Evolutionary conservation across 1,284 basidiomycete genomes (phyloP), one percentile per base, ranked within the genome.

Genomic region (Cutaneotrichosporon spelunceum): DNA sequence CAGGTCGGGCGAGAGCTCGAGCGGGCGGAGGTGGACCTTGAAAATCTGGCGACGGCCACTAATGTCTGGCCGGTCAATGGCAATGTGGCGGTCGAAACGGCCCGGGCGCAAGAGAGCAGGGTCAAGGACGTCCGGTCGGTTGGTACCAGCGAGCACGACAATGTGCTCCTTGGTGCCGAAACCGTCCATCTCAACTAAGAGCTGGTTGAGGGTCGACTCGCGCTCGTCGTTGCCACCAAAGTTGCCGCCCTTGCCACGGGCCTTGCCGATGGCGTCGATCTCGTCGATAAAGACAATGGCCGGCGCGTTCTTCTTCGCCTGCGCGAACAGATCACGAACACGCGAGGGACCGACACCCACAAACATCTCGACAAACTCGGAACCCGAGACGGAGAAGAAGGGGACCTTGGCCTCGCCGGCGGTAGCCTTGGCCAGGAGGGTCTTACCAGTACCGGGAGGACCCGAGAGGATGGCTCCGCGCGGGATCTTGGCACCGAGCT

Each of bases 351-450:
- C 95, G 60, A 99, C 96, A 82, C 95, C 95, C 67, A 99, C 96
- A 76, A 99, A 99, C 93, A 99, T 98, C 81, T 99, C 96, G 66
- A 99, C 93, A 74, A 99, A 99, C 78, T 99, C 96, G 59, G 95
- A 98, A 59, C 96, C 95, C 49, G 95, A 98, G 44, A 99, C 95
- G 27, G 93, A 96, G 59, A 98, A 84, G 87, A 99, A 99, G 44
- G 95, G 95, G 3, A 98, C 95, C 53, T 87, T 90, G 10, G 95
- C 95, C 80, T 99, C 95, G 56, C 95, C 95, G 2, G 96, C 96
- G 4, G 96, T 98, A 1, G 96, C 96, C 81, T 99, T 99, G 34
- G 96, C 96, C 34, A 99, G 85, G 23, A 99, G 83, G 3, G 96
- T 99, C 83, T 99, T 99, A 79, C 96, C 96, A 4, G 96, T 99